Base-by-base conservation (phyloP, 73 alveolate species). In the Paramecium biaurelia region DNA sequence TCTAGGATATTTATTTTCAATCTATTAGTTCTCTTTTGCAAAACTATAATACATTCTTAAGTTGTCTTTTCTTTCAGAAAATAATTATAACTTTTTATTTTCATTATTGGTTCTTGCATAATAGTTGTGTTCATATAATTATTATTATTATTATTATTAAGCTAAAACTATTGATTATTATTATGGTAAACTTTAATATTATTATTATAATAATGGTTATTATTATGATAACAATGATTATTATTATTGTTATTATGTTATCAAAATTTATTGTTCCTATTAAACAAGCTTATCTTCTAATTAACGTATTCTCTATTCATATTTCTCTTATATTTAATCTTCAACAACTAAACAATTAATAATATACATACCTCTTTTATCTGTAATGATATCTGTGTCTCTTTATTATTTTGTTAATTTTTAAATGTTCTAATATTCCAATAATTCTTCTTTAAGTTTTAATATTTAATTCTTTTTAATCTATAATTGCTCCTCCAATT, bases 1-100 rank as follows among this genome's bases (percentile, higher is more conserved):
- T 63, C 84, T 26, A 26, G 84, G 84, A 63, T 30, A 63, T 63
- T 63, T 63, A 63, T 63, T 63, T 20, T 63, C 84, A 26, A 63
- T 63, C 26, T 26, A n/a, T 26, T 63, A 32, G 7, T 63, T 63
- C 8, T 63, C 84, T 24, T 63, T 63, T 12, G 84, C 84, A 63
- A 63, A 63, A 63, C 84, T 63, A 32, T 63, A 63, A 63, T 26
- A 63, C 45, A 32, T 26, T 63, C 84, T 63, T 12, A 30, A 26
- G 45, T 63, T 63, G 6, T 63, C 84, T 20, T 63, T 63, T 32
- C 45, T 20, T 24, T 63, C 84, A 63, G 84, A 63, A 63, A 63
- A 63, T 32, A 63, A 32, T 63, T 63, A 14, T 32, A 63, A 30
- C 26, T 63, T 63, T 63, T 30, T 32, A 63, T 63, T 63, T 63